A percentile compares a stretch with the other conserved stretches of the same genome.
phyloP scores from a whole-genome alignment of 345 rosid species.

The Kernera saxatilis region DNA sequence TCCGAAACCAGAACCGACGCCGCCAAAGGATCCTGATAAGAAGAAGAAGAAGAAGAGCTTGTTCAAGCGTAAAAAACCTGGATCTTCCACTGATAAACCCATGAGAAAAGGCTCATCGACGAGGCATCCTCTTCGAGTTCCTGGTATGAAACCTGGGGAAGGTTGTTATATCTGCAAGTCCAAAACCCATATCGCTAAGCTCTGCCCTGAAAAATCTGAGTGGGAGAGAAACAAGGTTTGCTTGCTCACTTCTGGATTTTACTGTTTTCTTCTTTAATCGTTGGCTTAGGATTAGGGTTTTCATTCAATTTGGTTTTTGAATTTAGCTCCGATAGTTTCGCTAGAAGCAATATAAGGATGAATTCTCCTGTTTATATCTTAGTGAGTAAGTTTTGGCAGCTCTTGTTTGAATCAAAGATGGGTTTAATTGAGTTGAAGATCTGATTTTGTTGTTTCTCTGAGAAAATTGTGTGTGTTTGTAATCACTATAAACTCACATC shows the following conservation, averaged over 20 bases:
- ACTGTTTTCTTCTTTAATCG: not conserved
- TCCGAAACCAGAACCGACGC: constrained; percentile 65
- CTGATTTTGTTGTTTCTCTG: not conserved
- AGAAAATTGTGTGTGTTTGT: not conserved
- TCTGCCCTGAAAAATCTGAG: constrained; percentile 71
- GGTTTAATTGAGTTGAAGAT: not conserved
- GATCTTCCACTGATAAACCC: constrained; percentile 28
- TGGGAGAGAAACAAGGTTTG: constrained; percentile 91
- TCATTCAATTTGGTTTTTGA: too few relatives aligned
- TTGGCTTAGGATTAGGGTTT: not conserved
- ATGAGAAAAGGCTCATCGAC: constrained; percentile 38
- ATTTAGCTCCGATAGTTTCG: not conserved
- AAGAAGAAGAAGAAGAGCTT: constrained; percentile 51
- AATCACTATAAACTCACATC: not conserved
- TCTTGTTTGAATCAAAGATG: not conserved
- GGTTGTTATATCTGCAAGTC: constrained; percentile 81
- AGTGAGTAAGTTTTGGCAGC: not conserved
- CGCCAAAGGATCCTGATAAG: constrained; percentile 57
- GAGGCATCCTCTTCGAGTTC: constrained; percentile 74
- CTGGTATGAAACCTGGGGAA: constrained; percentile 96
- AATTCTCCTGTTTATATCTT: not conserved
- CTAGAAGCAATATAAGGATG: not conserved
- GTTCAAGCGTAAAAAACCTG: constrained; percentile 58
- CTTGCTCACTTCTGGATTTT: not conserved
- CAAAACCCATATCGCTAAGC: constrained; percentile 75